Percentiles rank a stretch among this genome's conserved stretches.
Evolutionary conservation across 2,329 filamentous ascomycete genomes (phyloP).

Genomic region (Sporothrix mexicana): DNA sequence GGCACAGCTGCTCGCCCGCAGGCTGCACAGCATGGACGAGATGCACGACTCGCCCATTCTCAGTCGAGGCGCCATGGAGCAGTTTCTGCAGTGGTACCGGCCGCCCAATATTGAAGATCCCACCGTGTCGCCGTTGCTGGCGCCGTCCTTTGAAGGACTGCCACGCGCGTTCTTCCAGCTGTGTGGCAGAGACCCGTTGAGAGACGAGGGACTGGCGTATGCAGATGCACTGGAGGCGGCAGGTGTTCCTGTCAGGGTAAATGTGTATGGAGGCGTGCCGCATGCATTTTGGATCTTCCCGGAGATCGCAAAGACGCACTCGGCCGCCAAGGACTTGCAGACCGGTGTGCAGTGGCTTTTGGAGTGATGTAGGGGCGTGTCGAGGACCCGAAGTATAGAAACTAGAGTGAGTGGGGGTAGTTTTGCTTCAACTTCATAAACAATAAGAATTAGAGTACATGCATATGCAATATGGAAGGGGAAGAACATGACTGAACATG

Average conservation of each 20-base stretch:
- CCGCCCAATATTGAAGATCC: neutral
- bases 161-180: conserved; percentile 4
- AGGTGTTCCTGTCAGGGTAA: neutral
- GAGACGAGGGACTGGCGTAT: conserved; percentile 26
- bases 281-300: conserved; percentile 29
- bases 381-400: no score
- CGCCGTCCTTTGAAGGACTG: neutral
- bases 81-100: conserved; percentile 24
- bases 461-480: no score
- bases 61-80: conserved; percentile 4
- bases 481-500: no score
- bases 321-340: neutral
- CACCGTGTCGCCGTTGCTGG: neutral
- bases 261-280: conserved; percentile 8
- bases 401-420: no score
- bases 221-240: conserved; percentile 3
- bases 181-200: conserved; percentile 16
- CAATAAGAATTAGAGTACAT: no score
- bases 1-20: neutral
- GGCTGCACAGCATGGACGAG: conserved; percentile 18
- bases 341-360: conserved; percentile 10
- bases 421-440: no score
- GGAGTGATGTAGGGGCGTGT: neutral
- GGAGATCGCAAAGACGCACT: conserved; percentile 18
- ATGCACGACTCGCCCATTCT: conserved; percentile 24